phyloP scores from a whole-genome alignment of 1,284 basidiomycete species.

The Sanghuangporus sanghuang region DNA sequence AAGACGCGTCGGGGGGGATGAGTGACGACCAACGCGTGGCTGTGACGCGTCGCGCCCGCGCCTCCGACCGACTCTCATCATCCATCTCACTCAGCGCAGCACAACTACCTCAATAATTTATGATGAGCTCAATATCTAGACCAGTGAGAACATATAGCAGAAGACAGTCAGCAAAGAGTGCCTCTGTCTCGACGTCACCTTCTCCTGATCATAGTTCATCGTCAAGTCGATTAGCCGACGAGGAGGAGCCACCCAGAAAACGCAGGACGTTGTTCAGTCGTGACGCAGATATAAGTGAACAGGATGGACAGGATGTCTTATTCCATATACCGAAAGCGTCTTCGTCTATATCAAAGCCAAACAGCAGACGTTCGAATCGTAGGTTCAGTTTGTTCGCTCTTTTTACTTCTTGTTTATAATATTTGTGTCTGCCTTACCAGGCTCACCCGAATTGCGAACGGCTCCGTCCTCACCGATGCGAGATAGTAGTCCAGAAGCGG shows the following conservation, averaged over 20 bases:
- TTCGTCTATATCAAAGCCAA: neutral
- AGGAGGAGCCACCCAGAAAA: conserved; percentile 9
- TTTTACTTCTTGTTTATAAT: no score
- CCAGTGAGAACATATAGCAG: conserved; percentile 12
- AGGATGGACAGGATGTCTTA: neutral
- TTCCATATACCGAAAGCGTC: neutral
- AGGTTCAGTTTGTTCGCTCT: neutral
- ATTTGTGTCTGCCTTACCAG: neutral
- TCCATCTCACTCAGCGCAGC: neutral
- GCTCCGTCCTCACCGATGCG: neutral
- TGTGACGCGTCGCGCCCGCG: conserved; percentile 1
- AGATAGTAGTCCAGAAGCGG: neutral
- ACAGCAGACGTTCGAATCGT: neutral
- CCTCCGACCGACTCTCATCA: neutral
- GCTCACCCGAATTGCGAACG: conserved; percentile 1
- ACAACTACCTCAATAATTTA: neutral
- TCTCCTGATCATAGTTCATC: neutral
- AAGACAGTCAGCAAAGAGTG: conserved; percentile 1
- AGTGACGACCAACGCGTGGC: neutral
- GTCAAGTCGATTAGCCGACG: no score
- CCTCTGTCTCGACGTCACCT: neutral
- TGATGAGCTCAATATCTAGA: conserved; percentile 3
- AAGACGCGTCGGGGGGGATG: neutral
- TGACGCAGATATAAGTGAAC: neutral
- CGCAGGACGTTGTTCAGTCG: neutral